These are phyloP conservation scores for Syzygium aromaticum DNA, from an alignment of 345 rosid genomes.

Conservation along the genomic window DNA sequence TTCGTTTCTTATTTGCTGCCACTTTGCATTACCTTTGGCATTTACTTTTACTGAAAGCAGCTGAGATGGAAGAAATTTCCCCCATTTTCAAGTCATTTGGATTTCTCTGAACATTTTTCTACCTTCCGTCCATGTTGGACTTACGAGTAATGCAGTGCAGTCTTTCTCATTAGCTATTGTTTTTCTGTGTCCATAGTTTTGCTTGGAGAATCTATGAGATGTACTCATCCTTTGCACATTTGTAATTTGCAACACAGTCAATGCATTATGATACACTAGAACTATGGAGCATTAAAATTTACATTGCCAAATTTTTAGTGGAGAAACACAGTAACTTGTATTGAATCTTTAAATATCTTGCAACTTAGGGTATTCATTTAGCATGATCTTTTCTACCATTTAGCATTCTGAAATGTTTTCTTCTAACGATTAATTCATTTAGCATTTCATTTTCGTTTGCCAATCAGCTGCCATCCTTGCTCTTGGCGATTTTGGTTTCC, in stretches of 20 bases:
- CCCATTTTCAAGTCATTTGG: not conserved
- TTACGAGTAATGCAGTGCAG: not conserved
- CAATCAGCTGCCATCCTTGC: not conserved
- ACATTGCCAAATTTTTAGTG: not conserved
- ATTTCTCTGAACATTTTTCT: not conserved
- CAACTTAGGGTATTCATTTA: no score
- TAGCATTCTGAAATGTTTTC: not conserved
- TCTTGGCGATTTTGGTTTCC: not conserved
- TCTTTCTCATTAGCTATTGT: not conserved
- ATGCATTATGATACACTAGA: not conserved
- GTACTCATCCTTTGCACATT: not conserved
- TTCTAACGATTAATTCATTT: not conserved
- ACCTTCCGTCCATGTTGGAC: not conserved
- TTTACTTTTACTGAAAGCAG: not conserved
- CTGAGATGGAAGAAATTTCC: not conserved
- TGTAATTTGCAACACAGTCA: not conserved
- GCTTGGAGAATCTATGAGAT: not conserved
- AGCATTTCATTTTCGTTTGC: not conserved
- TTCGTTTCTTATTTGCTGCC: not conserved
- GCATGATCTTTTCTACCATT: not conserved
- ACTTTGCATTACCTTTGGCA: not conserved
- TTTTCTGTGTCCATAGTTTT: not conserved
- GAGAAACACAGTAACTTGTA: not conserved
- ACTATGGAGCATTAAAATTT: not conserved
- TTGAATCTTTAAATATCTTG: not conserved